Evolutionary conservation across 345 rosid species (phyloP), one percentile per base, ranked within the genome.

Genomic region (Erucastrum elatum): DNA sequence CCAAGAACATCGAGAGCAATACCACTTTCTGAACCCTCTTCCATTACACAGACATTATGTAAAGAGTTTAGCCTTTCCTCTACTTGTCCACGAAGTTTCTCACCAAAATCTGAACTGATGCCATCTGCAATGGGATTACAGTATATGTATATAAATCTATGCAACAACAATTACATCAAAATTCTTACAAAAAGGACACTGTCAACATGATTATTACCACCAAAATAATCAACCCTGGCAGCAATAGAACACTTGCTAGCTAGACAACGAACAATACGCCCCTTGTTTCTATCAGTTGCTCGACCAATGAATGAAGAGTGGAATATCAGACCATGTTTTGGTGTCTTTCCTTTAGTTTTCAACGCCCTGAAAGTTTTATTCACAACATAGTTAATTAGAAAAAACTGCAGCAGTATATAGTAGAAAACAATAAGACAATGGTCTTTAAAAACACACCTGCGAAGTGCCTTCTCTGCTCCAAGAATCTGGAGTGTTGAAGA

Each of bases 401-500:
- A 30, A 34, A 15, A n/a, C 41, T 41, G 33, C 17, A 25, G 17
- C 5, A 44, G 56, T 10, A 39, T 3, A 17, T 3, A 17, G 15
- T 62, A 21, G 9, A 44, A 25, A 26, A 4, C 16, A 9, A 26
- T 33, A 60, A 29, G 55, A 25, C 5, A 11, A 39, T 64, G 67
- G 37, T 64, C 34, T 39, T 60, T 8, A 65, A 37, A 64, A 71
- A 49, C 67, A 65, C 76, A 93, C 89, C 98, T 93, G 77, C 87
- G 88, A 35, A 93, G 90, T 17, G 97, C 98, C 80, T 88, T 93
- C 83, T 91, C 97, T 4, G 95, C 97, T 55, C 97, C 98, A 72
- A 90, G 97, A 75, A 93, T 88, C 85, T 91, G 98, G 76, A 93
- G 94, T 13, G 97, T 93, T n/a, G 98, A 93, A 82, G 98, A 34